Evolutionary conservation across 1,284 basidiomycete species (phyloP).

Genomic region (Wallemia ichthyophaga): DNA sequence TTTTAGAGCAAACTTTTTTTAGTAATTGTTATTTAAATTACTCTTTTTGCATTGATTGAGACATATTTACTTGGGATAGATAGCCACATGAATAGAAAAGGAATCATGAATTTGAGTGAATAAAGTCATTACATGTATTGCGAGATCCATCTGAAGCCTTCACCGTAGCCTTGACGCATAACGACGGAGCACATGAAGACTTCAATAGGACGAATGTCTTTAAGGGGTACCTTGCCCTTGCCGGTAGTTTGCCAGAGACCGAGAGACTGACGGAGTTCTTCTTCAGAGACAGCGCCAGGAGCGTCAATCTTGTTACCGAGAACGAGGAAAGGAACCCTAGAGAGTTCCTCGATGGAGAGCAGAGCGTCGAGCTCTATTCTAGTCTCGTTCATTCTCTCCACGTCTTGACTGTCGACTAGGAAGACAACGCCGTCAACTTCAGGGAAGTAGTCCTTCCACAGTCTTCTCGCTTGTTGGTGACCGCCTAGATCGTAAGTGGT

Average conservation of each 20-base stretch:
- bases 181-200: slow-evolving; percentile 99
- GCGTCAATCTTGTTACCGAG: slow-evolving; percentile 99
- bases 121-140: slow-evolving; percentile 37
- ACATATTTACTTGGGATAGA: neutral
- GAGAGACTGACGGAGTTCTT: slow-evolving; percentile 79
- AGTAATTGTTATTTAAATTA: too few species aligned
- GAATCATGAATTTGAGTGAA: neutral
- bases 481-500: slow-evolving; percentile 96
- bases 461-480: slow-evolving; percentile 84
- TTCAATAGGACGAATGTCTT: slow-evolving; percentile 92
- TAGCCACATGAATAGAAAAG: neutral
- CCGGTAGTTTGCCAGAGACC: slow-evolving; percentile 97
- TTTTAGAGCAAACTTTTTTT: neutral
- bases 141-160: slow-evolving; percentile 94
- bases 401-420: slow-evolving; percentile 87
- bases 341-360: slow-evolving; percentile 70
- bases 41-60: neutral
- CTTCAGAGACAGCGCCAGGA: slow-evolving; percentile 86
- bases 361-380: slow-evolving; percentile 92
- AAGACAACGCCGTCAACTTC: slow-evolving; percentile 98
- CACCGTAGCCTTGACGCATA: slow-evolving; percentile 92
- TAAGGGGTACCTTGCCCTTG: slow-evolving; percentile 94
- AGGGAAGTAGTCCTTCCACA: slow-evolving; percentile 99
- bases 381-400: slow-evolving; percentile 80
- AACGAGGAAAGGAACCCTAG: slow-evolving; percentile 91